Evolutionary conservation across 129 eudicot genomes (phyloP).

Genomic region (Scalesia atractyloides): DNA sequence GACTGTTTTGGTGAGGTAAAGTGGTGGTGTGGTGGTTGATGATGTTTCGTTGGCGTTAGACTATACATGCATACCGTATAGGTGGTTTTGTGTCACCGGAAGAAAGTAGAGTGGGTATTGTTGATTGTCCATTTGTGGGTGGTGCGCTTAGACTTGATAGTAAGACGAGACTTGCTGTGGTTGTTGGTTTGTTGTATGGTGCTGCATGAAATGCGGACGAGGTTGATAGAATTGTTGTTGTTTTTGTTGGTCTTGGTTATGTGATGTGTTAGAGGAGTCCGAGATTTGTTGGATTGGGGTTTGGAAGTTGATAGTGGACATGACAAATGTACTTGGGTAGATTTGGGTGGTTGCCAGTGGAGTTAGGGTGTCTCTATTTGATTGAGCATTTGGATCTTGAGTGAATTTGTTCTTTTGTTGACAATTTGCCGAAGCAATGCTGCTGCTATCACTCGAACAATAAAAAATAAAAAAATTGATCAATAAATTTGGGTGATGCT

Average conservation of each 20-base stretch:
- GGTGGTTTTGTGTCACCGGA: constrained; percentile 49
- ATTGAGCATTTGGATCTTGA: constrained; percentile 42
- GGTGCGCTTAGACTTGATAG: constrained; percentile 55
- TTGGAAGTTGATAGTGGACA: constrained; percentile 32
- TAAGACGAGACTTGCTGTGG: constrained; percentile 54
- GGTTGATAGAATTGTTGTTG: constrained; percentile 52
- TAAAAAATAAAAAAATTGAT: too few relatives aligned
- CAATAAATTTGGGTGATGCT: too few relatives aligned
- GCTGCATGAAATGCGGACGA: constrained; percentile 57
- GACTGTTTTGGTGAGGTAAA: constrained; percentile 34
- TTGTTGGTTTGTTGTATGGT: constrained; percentile 42
- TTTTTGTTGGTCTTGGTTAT: neutral
- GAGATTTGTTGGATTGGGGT: constrained; percentile 46
- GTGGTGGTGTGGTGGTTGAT: constrained; percentile 40
- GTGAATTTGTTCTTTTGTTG: constrained; percentile 40
- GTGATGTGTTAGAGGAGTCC: constrained; percentile 30
- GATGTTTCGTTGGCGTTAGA: constrained; percentile 29
- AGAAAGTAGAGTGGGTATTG: constrained; percentile 56
- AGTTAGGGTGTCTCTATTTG: constrained; percentile 40
- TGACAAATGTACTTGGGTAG: constrained; percentile 24
- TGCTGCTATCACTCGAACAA: constrained; percentile 56
- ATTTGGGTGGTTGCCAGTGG: constrained; percentile 27
- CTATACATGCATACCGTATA: constrained; percentile 38
- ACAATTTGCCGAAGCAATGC: constrained; percentile 56
- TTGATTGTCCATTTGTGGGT: constrained; percentile 45